Evolutionary conservation across 768 basidiomycete genomes (phyloP), one percentile per base, ranked within the genome.

Genomic region (Myochromella boudieri): DNA sequence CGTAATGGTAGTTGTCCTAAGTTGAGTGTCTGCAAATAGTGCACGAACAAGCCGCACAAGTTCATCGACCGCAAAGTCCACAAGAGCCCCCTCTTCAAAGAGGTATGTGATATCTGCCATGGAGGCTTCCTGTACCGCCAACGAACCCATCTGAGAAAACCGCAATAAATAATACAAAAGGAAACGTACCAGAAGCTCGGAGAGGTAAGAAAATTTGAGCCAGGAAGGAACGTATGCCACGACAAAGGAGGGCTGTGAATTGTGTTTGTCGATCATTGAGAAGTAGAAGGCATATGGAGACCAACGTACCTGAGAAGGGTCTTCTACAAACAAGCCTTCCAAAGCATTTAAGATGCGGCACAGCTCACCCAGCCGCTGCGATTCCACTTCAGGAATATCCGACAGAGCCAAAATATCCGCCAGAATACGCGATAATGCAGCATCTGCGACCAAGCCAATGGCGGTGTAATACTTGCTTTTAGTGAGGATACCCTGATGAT

Each of bases 171-270:
- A 52, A 41, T 3, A 21, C 10, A 40, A 5, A n/a, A 4, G 14
- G 28, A 14, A 9, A 74, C 87, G 37, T 49, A 94, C 93, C 74
- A 97, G 63, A 10, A 97, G 76, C 64, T 97, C 94, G 1, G 91
- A 91, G 4, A 97, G 75, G 65, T 97, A 97, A 15, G 88, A 92
- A 65, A 91, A 95, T 65, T 95, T 95, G 56, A 97, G 74, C 95
- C 95, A 97, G 10, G 82, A 85, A 1, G 91, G 87, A n/a, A 95
- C 90, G 53, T 91, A 91, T 0, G 82, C 83, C 1, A 86, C 87
- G 6, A 91, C 83, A 38, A 87, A 82, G 0, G 90, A 86, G 15
- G 85, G 75, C 80, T 87, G 34, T n/a, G 37, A 53, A 25, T n/a
- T n/a, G n/a, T n/a, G n/a, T n/a, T n/a, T n/a, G n/a, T n/a, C n/a